Percentiles rank a stretch among this genome's conserved stretches.
Evolutionary conservation across 2,329 filamentous ascomycete genomes (phyloP).

Genomic region (Xylariaceae sp.): DNA sequence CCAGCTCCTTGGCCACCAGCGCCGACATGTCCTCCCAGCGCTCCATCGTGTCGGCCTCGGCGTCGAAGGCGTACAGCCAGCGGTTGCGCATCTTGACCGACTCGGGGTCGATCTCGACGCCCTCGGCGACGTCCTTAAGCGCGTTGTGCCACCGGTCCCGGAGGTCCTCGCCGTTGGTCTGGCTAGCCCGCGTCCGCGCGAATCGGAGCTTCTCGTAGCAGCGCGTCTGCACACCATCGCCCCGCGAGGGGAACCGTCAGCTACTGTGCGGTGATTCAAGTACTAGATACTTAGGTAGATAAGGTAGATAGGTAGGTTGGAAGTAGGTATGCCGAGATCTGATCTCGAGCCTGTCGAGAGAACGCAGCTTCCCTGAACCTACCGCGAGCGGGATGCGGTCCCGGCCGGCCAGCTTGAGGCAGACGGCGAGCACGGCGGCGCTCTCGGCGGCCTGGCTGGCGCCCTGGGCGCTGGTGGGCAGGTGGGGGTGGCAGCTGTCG

Average conservation of each 20-base stretch:
- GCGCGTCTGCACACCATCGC: conserved; percentile 23
- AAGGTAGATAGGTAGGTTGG: too few relatives aligned
- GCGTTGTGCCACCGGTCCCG: conserved; percentile 36
- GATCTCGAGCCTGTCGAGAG: too few relatives aligned
- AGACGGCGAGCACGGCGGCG: conserved; percentile 36
- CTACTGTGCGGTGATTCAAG: too few relatives aligned
- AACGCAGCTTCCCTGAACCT: too few relatives aligned
- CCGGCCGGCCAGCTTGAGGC: conserved; percentile 34
- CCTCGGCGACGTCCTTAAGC: conserved; percentile 31
- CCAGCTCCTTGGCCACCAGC: conserved; percentile 28
- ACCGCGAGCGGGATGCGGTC: conserved; percentile 31
- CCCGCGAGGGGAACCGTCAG: too few relatives aligned
- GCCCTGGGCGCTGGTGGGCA: conserved; percentile 46
- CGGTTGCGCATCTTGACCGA: conserved; percentile 39
- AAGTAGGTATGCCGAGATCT: too few relatives aligned
- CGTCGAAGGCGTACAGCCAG: conserved; percentile 39
- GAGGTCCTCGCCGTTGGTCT: conserved; percentile 36
- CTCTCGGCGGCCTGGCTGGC: conserved; percentile 48
- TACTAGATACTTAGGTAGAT: too few relatives aligned
- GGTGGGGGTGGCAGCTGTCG: conserved; percentile 46
- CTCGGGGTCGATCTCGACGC: conserved; percentile 36
- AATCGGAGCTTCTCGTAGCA: conserved; percentile 37
- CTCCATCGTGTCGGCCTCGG: conserved; percentile 34
- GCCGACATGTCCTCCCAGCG: conserved; percentile 34
- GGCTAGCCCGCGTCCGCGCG: conserved; percentile 30